Base-by-base conservation (phyloP, 345 rosid genomes). In the Salix udensis region DNA sequence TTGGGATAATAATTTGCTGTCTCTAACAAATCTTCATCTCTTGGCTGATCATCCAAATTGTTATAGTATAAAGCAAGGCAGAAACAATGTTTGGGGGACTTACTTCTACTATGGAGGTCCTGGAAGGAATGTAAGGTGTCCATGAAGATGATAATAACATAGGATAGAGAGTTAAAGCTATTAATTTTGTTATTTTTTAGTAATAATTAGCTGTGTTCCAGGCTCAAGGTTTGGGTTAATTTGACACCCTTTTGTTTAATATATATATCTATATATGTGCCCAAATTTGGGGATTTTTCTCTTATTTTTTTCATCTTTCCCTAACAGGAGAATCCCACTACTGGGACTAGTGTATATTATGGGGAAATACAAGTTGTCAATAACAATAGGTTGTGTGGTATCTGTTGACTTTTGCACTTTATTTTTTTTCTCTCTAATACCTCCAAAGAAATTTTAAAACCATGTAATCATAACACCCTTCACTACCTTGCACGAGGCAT, bases 71-170 rank as follows among this genome's bases (percentile, higher is more conserved):
- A 82, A 68, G 65, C 79, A 78, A 60, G 84, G 84, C 8, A 78
- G 50, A 10, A 78, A 70, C 68, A 31, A 14, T 65, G 84, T 70
- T 11, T 82, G 84, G 84, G 84, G 84, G 7, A 82, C 78, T 74
- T 82, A 78, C 36, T 78, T 82, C 67, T 82, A 82, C 52, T 82
- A 82, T 67, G 84, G 84, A 19, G 84, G 84, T 23, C 84, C 84
- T 58, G 84, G 84, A 28, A 78, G 81, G 68, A 82, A 78, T 78
- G 81, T 82, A 28, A 77, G 79, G 28, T 82, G 84, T 60, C 81
- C 81, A 7, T 82, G 72, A 71, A 14, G 14, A 58, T 65, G 14
- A 58, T 65, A 40, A 40, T 21, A 50, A 39, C 24, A 61, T 19
- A 73, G 76, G 55, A 52, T 52, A 31, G 46, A 79, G 62, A 52